A percentile compares a stretch with the other conserved stretches of the same genome.
Conservation (phyloP, 352 stramenopile genomes). For the Phytophthora cryptogea region DNA sequence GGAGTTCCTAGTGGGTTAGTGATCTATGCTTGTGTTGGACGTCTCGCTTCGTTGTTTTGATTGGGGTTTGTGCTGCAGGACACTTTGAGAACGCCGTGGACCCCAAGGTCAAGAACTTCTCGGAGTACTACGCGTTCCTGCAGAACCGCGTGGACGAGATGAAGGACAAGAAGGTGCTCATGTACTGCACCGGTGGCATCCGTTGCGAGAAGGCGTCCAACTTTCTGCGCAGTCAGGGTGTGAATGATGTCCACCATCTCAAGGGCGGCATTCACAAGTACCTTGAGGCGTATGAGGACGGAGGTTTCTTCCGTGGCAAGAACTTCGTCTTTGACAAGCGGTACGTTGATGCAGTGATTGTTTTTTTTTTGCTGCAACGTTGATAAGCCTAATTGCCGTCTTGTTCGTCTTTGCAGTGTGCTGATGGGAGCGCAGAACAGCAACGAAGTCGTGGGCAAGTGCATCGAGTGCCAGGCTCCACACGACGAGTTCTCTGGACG, state of each 20-base stretch:
- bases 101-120: slow-evolving; percentile 76
- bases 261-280: slow-evolving; percentile 84
- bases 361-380: neutral
- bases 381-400: slow-evolving; percentile 3
- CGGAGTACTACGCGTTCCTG: slow-evolving; percentile 73
- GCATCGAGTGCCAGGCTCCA: slow-evolving; percentile 60
- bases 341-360: slow-evolving; percentile 30
- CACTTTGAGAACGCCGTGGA: slow-evolving; percentile 74
- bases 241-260: slow-evolving; percentile 66
- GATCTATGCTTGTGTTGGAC: neutral
- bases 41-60: neutral
- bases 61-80: neutral
- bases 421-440: slow-evolving; percentile 57
- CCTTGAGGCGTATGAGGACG: slow-evolving; percentile 61
- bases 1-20: slow-evolving; percentile 60
- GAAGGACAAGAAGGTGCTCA: slow-evolving; percentile 76
- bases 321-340: slow-evolving; percentile 87
- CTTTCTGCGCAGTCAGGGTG: slow-evolving; percentile 61
- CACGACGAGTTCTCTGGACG: slow-evolving; percentile 70
- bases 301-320: slow-evolving; percentile 73
- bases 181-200: slow-evolving; percentile 83
- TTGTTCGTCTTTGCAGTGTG: slow-evolving; percentile 38
- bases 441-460: slow-evolving; percentile 73
- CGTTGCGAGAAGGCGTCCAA: slow-evolving; percentile 78
- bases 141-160: slow-evolving; percentile 62